A percentile compares a stretch with the other conserved stretches of the same genome.
phyloP scores from a whole-genome alignment of 2,329 filamentous ascomycete species.

The Orbilia javanica region DNA sequence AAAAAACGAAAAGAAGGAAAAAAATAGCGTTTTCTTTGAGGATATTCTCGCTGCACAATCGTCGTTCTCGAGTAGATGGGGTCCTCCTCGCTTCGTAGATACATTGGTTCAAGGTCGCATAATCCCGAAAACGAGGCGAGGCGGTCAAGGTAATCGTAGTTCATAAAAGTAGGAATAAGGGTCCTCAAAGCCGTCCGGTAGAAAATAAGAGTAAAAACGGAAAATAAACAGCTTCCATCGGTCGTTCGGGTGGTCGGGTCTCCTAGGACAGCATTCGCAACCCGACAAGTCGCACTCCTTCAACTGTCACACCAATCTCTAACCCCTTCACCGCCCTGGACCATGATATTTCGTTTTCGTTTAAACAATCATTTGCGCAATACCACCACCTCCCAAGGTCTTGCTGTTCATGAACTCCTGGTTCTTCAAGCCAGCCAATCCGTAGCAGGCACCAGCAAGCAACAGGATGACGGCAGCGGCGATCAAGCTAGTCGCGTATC shows the following conservation, averaged over 20 bases:
- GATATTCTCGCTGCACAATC: constrained; percentile 5
- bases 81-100: not conserved
- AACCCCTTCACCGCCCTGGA: not conserved
- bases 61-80: not conserved
- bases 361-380: constrained; percentile 97
- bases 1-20: not conserved
- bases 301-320: not conserved
- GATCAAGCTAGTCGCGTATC: constrained; percentile 77
- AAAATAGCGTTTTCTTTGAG: not conserved
- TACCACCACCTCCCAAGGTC: constrained; percentile 91
- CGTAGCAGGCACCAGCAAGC: constrained; percentile 83
- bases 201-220: constrained; percentile 1
- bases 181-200: not conserved
- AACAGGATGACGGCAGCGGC: constrained; percentile 85
- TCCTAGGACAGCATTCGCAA: constrained; percentile 1
- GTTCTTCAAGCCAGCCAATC: constrained; percentile 81
- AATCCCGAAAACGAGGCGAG: constrained; percentile 6
- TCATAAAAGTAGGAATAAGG: constrained; percentile 9
- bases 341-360: not conserved
- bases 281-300: not conserved
- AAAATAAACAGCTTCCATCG: constrained; percentile 6
- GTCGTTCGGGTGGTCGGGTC: constrained; percentile 16
- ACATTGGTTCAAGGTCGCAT: constrained; percentile 1
- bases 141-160: constrained; percentile 18
- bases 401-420: constrained; percentile 93